Evolutionary conservation across 345 rosid species (phyloP).

Genomic region (Xanthoceras sorbifolium): DNA sequence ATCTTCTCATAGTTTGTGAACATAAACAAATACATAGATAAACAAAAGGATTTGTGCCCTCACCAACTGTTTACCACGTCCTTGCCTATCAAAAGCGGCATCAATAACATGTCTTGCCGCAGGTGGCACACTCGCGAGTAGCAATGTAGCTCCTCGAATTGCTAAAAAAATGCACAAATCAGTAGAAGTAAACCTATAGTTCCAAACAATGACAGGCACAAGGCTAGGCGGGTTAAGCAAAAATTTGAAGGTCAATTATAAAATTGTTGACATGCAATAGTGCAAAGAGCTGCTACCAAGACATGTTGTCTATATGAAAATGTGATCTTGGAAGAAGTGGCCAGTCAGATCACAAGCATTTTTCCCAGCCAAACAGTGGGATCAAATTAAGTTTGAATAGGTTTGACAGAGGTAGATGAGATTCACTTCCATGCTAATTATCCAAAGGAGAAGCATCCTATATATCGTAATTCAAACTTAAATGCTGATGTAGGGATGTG

Average conservation of each 20-base stretch:
- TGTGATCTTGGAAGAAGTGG: neutral
- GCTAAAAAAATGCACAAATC: conserved; percentile 46
- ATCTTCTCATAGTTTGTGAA: neutral
- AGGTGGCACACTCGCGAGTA: conserved; percentile 58
- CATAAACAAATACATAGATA: neutral
- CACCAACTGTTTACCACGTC: conserved; percentile 81
- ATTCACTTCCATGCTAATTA: neutral
- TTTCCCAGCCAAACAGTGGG: neutral
- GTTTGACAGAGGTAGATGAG: neutral
- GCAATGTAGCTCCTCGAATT: conserved; percentile 63
- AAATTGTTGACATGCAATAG: neutral
- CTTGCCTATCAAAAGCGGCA: conserved; percentile 80
- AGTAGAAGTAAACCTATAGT: neutral
- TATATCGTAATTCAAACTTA: neutral
- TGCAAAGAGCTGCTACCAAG: neutral
- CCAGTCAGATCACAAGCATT: neutral
- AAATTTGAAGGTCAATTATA: neutral
- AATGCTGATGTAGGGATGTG: neutral
- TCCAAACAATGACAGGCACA: neutral
- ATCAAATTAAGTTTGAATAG: neutral
- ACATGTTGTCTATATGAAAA: neutral
- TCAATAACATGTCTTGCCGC: conserved; percentile 68
- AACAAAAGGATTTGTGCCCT: conserved; percentile 27
- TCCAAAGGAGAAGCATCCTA: neutral
- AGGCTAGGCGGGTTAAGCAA: neutral